Conservation (phyloP, 2,329 filamentous ascomycete species). For the Cladorrhinum sp. region DNA sequence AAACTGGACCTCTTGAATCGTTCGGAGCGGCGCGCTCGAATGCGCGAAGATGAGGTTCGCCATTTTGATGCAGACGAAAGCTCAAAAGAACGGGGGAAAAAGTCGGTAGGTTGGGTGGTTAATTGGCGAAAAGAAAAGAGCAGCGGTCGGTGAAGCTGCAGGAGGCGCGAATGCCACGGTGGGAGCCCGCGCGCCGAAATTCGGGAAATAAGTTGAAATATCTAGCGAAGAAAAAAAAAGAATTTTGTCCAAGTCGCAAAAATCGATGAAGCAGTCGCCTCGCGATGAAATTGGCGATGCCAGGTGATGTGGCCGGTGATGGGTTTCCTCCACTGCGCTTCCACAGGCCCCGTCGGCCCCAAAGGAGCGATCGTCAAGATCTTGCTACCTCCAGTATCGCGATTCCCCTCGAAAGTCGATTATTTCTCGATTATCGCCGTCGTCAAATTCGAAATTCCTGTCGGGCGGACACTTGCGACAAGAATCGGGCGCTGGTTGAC, state of each 20-base stretch:
- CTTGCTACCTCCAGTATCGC: constrained; percentile 42
- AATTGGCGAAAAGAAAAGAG: not conserved
- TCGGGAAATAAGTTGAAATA: constrained; percentile 3
- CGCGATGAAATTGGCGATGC: constrained; percentile 19
- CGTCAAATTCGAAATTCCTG: constrained; percentile 34
- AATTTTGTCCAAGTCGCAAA: constrained; percentile 8
- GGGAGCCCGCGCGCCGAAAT: constrained; percentile 11
- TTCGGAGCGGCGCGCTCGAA: constrained; percentile 94
- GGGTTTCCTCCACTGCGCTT: constrained; percentile 30
- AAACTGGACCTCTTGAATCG: constrained; percentile 98
- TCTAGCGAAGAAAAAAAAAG: constrained; percentile 5
- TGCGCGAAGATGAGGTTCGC: constrained; percentile 87
- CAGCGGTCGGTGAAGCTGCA: not conserved
- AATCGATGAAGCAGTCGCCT: constrained; percentile 18
- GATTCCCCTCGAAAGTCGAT: constrained; percentile 35
- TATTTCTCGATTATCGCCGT: constrained; percentile 38
- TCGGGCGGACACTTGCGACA: constrained; percentile 34
- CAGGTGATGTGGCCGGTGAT: constrained; percentile 10
- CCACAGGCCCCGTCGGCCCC: constrained; percentile 41
- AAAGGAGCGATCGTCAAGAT: constrained; percentile 34
- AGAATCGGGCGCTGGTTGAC: constrained; percentile 46
- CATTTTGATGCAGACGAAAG: constrained; percentile 55
- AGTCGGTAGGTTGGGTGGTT: not conserved
- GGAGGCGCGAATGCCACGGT: constrained; percentile 20
- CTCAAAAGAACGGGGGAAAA: not conserved